These are phyloP conservation scores for Botrytis squamosa DNA, from an alignment of 2,329 filamentous ascomycete genomes.

Conservation along the genomic window DNA sequence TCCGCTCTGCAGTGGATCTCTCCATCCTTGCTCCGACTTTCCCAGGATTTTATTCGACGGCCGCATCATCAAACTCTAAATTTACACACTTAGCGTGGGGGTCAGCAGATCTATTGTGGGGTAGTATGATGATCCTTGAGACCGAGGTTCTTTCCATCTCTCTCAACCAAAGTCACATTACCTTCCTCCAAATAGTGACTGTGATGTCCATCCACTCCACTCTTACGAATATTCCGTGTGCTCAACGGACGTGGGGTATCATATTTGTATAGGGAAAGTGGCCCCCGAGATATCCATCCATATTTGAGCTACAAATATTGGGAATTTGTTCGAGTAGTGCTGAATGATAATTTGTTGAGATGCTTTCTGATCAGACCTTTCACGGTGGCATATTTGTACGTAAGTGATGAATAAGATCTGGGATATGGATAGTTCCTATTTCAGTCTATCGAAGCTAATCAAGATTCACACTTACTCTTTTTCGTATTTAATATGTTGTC, in stretches of 20 bases:
- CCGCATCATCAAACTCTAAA: not conserved
- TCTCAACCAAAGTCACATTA: not conserved
- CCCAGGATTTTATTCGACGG: not conserved
- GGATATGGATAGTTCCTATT: conserved; percentile 10
- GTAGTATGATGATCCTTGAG: not conserved
- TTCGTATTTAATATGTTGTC: not conserved
- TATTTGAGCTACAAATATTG: not conserved
- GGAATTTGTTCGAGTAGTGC: not conserved
- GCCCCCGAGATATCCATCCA: not conserved
- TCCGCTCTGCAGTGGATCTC: not conserved
- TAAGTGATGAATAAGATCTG: not conserved
- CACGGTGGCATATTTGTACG: not conserved
- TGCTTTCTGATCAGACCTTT: not conserved
- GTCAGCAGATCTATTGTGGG: not conserved
- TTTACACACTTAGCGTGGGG: not conserved
- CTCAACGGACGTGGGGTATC: not conserved
- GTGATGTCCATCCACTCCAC: conserved; percentile 7
- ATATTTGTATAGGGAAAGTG: conserved; percentile 1
- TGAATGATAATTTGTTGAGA: conserved; percentile 1
- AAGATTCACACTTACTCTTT: not conserved
- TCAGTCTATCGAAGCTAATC: not conserved
- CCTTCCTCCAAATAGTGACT: not conserved
- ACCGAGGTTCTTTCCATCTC: not conserved
- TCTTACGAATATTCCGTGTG: not conserved
- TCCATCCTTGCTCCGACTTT: not conserved